Conservation (phyloP, 495 filamentous ascomycete species). For the Hypoxylon fragiforme region DNA sequence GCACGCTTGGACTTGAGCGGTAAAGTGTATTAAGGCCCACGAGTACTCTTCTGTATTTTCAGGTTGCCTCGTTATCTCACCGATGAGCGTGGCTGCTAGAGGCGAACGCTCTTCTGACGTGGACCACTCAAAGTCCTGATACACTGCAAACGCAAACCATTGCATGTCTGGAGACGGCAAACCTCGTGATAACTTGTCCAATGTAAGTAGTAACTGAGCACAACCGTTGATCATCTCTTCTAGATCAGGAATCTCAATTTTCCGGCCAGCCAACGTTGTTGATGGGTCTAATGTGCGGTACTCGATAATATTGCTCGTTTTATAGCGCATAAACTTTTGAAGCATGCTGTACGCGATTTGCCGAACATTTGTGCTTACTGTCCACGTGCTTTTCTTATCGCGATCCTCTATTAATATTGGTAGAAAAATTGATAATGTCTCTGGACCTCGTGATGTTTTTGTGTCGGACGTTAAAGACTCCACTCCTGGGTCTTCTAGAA, state of each 20-base stretch:
- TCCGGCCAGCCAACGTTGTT: conserved; percentile 35
- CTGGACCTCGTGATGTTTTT: conserved; percentile 28
- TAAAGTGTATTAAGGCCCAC: conserved; percentile 67
- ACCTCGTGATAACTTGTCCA: conserved; percentile 11
- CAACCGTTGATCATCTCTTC: conserved; percentile 30
- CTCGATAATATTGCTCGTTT: conserved; percentile 45
- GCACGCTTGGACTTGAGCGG: conserved; percentile 63
- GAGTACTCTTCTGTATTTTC: conserved; percentile 31
- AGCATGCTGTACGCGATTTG: conserved; percentile 62
- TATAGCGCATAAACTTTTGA: conserved; percentile 41
- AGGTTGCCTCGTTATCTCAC: not conserved
- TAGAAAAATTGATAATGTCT: conserved; percentile 34
- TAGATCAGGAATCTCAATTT: conserved; percentile 29
- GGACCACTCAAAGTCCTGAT: conserved; percentile 48
- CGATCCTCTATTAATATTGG: conserved; percentile 34
- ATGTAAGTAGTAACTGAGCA: conserved; percentile 11
- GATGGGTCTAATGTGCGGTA: conserved; percentile 48
- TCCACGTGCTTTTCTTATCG: conserved; percentile 63
- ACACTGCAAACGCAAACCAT: conserved; percentile 48
- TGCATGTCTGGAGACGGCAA: conserved; percentile 16
- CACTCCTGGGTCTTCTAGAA: conserved; percentile 8
- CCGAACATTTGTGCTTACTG: conserved; percentile 54
- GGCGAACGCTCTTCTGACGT: conserved; percentile 18
- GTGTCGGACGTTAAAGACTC: not conserved
- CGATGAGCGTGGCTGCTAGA: conserved; percentile 19